Evolutionary conservation across 805 yeast genomes (phyloP).

Genomic region (Yamadazyma philogaea): DNA sequence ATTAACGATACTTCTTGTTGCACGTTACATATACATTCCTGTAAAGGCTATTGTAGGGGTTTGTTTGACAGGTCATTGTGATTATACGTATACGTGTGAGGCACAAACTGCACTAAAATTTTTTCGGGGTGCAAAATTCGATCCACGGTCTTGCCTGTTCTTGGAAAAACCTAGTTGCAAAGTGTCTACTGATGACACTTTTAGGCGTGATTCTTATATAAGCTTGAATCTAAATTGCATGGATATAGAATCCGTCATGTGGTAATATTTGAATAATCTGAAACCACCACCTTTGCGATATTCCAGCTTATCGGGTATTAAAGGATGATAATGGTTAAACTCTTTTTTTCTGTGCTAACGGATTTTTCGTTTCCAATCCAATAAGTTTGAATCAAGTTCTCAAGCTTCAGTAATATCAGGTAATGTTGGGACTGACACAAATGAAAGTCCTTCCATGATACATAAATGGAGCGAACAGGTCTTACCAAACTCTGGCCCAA

Average conservation of each 20-base stretch:
- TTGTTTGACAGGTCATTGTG: background rate
- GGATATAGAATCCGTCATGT: too few relatives aligned
- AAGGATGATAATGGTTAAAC: background rate
- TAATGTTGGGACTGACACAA: constrained; percentile 42
- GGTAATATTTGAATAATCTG: background rate
- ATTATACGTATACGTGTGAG: background rate
- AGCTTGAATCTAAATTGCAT: too few relatives aligned
- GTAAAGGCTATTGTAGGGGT: background rate
- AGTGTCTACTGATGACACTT: too few relatives aligned
- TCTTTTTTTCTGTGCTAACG: background rate
- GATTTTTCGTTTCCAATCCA: constrained; percentile 3
- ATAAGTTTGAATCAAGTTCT: constrained; percentile 7
- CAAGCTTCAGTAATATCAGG: constrained; percentile 28
- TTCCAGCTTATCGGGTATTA: too few relatives aligned
- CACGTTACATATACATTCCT: background rate
- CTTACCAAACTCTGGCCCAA: constrained; percentile 31
- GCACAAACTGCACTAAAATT: background rate
- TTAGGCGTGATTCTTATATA: too few relatives aligned
- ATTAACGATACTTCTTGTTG: too few relatives aligned
- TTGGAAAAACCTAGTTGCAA: too few relatives aligned
- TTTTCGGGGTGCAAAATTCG: too few relatives aligned
- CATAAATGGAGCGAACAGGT: constrained; percentile 42
- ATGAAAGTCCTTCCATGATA: constrained; percentile 34
- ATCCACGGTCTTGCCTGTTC: too few relatives aligned
- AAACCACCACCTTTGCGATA: too few relatives aligned